Base-by-base conservation (phyloP, 2,329 filamentous ascomycete genomes). In the Whalleya microplaca region DNA sequence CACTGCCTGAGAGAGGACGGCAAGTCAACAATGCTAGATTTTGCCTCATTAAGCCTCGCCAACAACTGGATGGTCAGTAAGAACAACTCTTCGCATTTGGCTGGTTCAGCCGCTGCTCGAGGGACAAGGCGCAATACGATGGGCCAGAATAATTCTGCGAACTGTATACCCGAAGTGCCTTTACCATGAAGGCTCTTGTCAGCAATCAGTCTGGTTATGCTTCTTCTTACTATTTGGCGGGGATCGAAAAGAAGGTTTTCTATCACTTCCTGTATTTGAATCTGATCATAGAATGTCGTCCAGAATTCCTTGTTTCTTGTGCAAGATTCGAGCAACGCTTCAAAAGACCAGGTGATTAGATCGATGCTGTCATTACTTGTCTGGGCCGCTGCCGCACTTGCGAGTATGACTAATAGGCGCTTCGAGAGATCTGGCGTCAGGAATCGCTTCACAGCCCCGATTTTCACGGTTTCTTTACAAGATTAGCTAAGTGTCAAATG, bases 91-190 rank as follows among this genome's bases (percentile, higher is more conserved):
- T 77, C 72, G 53, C 79, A 80, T 27, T 72, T 70, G 6, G 50
- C 53, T 27, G 73, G 69, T 50, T 69, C 62, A 1, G 32, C 46
- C 2, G 69, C 66, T 20, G 76, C 76, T 47, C 68, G 65, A 16
- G 69, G 71, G 6, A 80, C 64, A 23, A 80, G 66, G 23, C 69
- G 67, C 19, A 70, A 66, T 20, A 73, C 58, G 41, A 74, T 68
- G 3, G 80, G 76, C 80, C 81, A 83, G 56, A 84, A 78, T 32
- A 78, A 73, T 16, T 73, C 68, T 14, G 75, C 73, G 51, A 82
- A 78, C 12, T 75, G 65, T 12, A 75, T 69, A 14, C 63, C 60
- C 4, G 65, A 60, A 57, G 64, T 59, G 55, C 68, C 56, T 58
- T 55, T 50, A 27, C 59, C 64, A 40, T 63, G 62, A 40, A 58